Base-by-base conservation (phyloP, 345 rosid species). In the Eucalyptus sp. region DNA sequence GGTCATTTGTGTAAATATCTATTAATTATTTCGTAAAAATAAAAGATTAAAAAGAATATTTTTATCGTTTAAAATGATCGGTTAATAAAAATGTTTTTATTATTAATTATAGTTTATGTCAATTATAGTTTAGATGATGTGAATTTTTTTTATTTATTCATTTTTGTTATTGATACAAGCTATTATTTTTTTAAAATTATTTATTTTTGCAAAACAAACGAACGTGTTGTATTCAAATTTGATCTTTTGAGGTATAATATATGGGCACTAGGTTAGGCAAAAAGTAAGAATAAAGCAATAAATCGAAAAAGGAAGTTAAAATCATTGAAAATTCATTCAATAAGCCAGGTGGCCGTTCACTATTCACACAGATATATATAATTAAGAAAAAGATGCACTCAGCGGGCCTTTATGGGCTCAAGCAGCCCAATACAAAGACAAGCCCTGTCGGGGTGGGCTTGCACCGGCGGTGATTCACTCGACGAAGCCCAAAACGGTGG, bases 31-130 rank as follows among this genome's bases (percentile, higher is more conserved):
- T 25, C 2, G 8, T 25, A 27, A 60, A 60, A 60, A 12, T 12
- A 27, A 60, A 27, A 27, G 0, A 60, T 11, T 11, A 9, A 58
- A 58, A 58, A 2, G 0, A 10, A 25, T 27, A 58, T 58, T 62
- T 13, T 27, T 27, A 25, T 60, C 1, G 0, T 10, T 68, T 9
- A 2, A 68, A 33, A 68, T 68, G 2, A 68, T 17, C 0, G 0
- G 0, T 17, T 5, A 1, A 2, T 16, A 20, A 33, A 68, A 17
- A 3, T 33, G 17, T 68, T 68, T 17, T 18, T 33, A 33, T 68
- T 31, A 68, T 8, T 17, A 4, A 31, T 68, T 31, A 31, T 15
- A 31, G 0, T 31, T 68, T 33, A 68, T 66, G 1, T 66, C 20
- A 2, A 31, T 5, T 33, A 17, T 33, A 16, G 0, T 17, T 31